phyloP scores from a whole-genome alignment of 768 basidiomycete species.

The Punctularia strigosozonata region DNA sequence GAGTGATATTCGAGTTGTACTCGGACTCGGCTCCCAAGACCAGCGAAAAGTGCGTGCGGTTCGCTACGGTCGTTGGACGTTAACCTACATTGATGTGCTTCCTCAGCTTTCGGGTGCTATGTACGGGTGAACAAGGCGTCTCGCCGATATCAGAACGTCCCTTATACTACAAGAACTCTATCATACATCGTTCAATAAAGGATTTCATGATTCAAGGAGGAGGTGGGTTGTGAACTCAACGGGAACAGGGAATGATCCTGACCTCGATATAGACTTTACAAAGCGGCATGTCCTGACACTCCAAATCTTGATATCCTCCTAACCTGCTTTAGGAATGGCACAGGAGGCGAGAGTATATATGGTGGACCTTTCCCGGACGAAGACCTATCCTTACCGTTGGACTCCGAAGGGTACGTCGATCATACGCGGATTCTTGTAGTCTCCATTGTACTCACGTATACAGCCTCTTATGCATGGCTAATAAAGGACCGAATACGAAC shows the following conservation, averaged over 20 bases:
- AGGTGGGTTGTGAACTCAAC: constrained; percentile 28
- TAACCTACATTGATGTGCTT: constrained; percentile 3
- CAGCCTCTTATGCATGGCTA: constrained; percentile 83
- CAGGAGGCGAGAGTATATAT: constrained; percentile 76
- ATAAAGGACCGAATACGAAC: constrained; percentile 75
- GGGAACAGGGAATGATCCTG: no score
- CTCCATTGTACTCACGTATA: background rate
- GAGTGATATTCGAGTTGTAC: constrained; percentile 69
- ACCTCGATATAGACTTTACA: background rate
- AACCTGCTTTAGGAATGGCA: constrained; percentile 35
- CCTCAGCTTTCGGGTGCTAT: constrained; percentile 69
- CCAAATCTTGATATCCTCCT: background rate
- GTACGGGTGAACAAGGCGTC: constrained; percentile 77
- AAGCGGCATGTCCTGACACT: background rate
- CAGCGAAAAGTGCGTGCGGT: constrained; percentile 54
- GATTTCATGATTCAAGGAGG: constrained; percentile 77
- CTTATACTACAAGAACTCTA: constrained; percentile 72
- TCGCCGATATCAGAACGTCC: constrained; percentile 52
- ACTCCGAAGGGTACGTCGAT: constrained; percentile 43
- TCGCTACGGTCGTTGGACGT: background rate
- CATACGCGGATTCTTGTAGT: background rate
- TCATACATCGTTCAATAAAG: constrained; percentile 69
- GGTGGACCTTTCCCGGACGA: constrained; percentile 70
- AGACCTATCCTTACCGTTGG: constrained; percentile 49
- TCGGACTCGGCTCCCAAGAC: constrained; percentile 65